Evolutionary conservation across 2,329 filamentous ascomycete genomes (phyloP), one percentile per base, ranked within the genome.

Genomic region (Penicillium nordicum): DNA sequence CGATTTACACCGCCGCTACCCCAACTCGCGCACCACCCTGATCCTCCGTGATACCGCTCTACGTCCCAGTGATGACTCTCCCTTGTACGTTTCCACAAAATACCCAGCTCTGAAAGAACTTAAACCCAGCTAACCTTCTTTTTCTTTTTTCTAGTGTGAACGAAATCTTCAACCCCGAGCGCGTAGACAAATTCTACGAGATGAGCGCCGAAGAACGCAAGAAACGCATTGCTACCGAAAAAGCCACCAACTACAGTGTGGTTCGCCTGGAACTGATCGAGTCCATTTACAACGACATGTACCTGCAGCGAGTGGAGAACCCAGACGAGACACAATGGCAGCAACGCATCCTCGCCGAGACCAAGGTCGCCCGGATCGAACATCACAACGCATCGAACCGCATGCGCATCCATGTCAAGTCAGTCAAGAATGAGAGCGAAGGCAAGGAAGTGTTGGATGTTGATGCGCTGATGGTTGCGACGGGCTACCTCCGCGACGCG

Each of bases 231-330:
- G 76, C 80, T 16, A 85, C 86, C 50, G 90, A 95, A 64, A 88
- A 88, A 57, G 86, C 86, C 30, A 97, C 93, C 58, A 97, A 97
- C 79, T 97, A 97, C 73, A 89, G 91, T 50, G 93, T 97, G 5
- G 93, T 99, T 4, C 87, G 93, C 8, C 83, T 96, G n/a, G 85
- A 90, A 63, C 83, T 97, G 49, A 89, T 97, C 56, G 93, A 97
- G 74, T 84, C 88, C 55, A 84, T 97, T 30, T 97, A 95, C 74
- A 86, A 93, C 74, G 84, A 84, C 55, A 86, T 96, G 77, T 97
- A 97, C 76, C 83, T 91, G 54, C 93, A 97, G 75, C 85, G 87
- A 48, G 82, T 96, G 51, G 80, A 83, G 45, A 80, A 90, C 55
- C 76, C 81, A 18, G 86, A 92, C 57, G 86, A 92, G 72, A 79